Evolutionary conservation across 2,329 filamentous ascomycete species (phyloP), one percentile per base, ranked within the genome.

Genomic region (Fusarium aywerte): DNA sequence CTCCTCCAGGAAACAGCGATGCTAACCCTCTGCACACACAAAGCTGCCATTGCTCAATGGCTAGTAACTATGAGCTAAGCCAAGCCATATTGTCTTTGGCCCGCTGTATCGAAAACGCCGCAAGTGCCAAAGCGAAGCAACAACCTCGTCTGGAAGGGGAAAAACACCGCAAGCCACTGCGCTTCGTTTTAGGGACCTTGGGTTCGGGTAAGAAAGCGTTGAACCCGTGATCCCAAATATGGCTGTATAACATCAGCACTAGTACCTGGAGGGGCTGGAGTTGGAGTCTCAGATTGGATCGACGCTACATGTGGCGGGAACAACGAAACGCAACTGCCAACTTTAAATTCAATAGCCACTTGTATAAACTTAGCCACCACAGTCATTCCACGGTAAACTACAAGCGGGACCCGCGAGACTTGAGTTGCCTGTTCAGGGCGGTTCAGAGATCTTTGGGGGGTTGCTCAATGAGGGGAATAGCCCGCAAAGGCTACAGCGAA

Each of bases 1-100:
- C 16, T 1, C 16, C 12, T 25, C 12, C 9, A 8, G 3, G 10
- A n/a, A 4, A 9, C 1, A 2, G 7, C 12, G 3, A 18, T 4
- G 10, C 9, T 27, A n/a, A 11, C 16, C 10, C 2, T 2, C 7
- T n/a, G 7, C 4, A 2, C 21, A 16, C 3, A 27, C n/a, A 6
- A 5, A 7, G 10, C 39, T n/a, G 16, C 4, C 11, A 10, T 10
- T 9, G 5, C 27, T 27, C 27, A 7, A 27, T 4, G 7, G 27
- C 8, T 27, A 7, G 7, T 27, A 27, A 11, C 3, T 7, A 3
- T 27, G 15, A 27, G 16, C 20, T 4, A 5, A 4, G 18, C 2
- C 8, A n/a, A 48, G 12, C 6, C 3, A 5, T 18, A 9, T 13
- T 27, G 16, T 8, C 23, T n/a, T n/a, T 27, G 4, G 5, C 5